Conservation (phyloP, 257 asterid species). For the Eustoma russellianum region DNA sequence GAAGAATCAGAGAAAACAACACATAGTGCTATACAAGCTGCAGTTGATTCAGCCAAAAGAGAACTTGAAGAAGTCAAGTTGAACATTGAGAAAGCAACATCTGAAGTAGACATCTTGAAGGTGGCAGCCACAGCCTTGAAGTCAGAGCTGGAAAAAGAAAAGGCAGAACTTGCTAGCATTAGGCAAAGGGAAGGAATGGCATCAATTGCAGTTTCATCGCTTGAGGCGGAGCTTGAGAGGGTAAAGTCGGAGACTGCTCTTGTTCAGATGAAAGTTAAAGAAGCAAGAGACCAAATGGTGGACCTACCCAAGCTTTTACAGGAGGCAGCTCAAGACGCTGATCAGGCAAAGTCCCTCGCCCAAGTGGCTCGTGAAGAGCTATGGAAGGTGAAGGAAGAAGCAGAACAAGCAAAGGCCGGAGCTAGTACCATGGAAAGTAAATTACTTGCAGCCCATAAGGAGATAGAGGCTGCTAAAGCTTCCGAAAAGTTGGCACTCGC, state of each 20-base stretch:
- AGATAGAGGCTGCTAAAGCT: conserved; percentile 89
- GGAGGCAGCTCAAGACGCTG: conserved; percentile 66
- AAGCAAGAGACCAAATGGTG: conserved; percentile 57
- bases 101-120: conserved; percentile 52
- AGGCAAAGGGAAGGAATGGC: conserved; percentile 94
- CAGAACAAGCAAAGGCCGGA: conserved; percentile 63
- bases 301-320: conserved; percentile 68
- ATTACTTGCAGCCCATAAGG: conserved; percentile 69
- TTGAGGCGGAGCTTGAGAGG: conserved; percentile 60
- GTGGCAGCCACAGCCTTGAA: conserved; percentile 66
- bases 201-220: conserved; percentile 63
- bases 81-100: conserved; percentile 49
- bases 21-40: conserved; percentile 42
- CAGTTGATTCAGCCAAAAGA: conserved; percentile 46
- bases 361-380: conserved; percentile 52
- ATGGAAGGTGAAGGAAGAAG: conserved; percentile 61
- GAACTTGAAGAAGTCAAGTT: conserved; percentile 76
- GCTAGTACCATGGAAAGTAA: conserved; percentile 55
- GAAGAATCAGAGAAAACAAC: conserved; percentile 38
- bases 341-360: conserved; percentile 42
- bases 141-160: conserved; percentile 57
- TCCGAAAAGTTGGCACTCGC: conserved; percentile 79
- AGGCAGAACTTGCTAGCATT: conserved; percentile 40
- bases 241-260: conserved; percentile 50
- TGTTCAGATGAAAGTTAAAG: conserved; percentile 55